Conservation (phyloP, 2,329 filamentous ascomycete genomes). For the Hymenoscyphus linearis region DNA sequence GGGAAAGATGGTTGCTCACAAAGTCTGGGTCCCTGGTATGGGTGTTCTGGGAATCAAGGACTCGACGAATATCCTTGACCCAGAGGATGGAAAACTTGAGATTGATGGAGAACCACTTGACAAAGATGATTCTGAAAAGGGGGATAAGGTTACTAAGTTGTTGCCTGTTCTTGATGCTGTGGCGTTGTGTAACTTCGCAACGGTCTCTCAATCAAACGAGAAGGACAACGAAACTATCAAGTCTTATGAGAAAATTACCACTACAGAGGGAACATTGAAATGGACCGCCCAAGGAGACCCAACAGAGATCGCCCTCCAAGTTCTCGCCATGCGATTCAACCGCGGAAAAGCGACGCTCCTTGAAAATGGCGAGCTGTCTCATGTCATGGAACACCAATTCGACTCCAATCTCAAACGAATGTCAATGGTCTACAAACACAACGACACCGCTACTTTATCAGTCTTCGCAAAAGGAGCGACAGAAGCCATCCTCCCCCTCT, state of each 20-base stretch:
- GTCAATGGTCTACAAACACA: slow-evolving; percentile 59
- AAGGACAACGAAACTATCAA: slow-evolving; percentile 13
- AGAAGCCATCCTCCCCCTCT: slow-evolving; percentile 50
- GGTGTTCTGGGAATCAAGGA: slow-evolving; percentile 48
- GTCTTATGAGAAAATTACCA: neutral
- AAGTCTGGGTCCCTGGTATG: slow-evolving; percentile 54
- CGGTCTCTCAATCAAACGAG: slow-evolving; percentile 30
- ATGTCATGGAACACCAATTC: slow-evolving; percentile 65
- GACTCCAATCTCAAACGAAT: slow-evolving; percentile 71
- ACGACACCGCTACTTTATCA: slow-evolving; percentile 34
- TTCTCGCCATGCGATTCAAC: slow-evolving; percentile 65
- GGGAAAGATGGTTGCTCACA: slow-evolving; percentile 45
- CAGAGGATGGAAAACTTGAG: slow-evolving; percentile 48
- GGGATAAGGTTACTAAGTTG: slow-evolving; percentile 33
- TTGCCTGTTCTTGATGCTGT: slow-evolving; percentile 41
- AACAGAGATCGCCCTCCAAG: slow-evolving; percentile 69
- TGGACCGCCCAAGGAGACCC: slow-evolving; percentile 62
- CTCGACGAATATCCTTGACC: slow-evolving; percentile 56
- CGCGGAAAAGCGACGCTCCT: slow-evolving; percentile 46
- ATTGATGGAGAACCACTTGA: slow-evolving; percentile 40
- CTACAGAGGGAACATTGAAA: neutral
- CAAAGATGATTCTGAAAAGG: slow-evolving; percentile 20
- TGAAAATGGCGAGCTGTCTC: slow-evolving; percentile 39
- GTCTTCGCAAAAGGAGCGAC: slow-evolving; percentile 56
- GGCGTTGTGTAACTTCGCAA: slow-evolving; percentile 55